Percentiles rank a stretch among this genome's conserved stretches.
These are phyloP conservation scores for Entomophthora muscae DNA, from an alignment of 371 early-diverging fungal genomes.

Conservation along the genomic window DNA sequence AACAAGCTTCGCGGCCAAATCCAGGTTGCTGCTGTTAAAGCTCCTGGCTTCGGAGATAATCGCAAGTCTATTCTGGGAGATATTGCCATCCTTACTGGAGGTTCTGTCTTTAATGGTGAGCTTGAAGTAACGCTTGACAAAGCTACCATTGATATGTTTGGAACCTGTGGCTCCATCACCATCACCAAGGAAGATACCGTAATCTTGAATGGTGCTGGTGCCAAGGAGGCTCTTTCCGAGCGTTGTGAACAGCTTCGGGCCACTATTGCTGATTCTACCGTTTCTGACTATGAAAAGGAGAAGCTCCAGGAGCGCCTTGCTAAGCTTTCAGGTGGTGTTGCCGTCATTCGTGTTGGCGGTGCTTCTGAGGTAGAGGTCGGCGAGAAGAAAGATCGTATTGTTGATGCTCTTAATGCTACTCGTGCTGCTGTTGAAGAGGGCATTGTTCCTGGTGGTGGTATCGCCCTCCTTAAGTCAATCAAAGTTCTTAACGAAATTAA, in stretches of 20 bases:
- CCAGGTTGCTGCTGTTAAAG: conserved; percentile 91
- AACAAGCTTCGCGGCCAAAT: conserved; percentile 97
- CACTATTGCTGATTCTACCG: conserved; percentile 55
- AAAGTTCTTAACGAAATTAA: conserved; percentile 54
- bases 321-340: conserved; percentile 93
- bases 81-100: conserved; percentile 86
- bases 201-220: conserved; percentile 76
- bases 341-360: conserved; percentile 95
- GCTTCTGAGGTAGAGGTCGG: conserved; percentile 95
- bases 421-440: conserved; percentile 98
- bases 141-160: conserved; percentile 76
- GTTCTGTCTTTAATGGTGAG: conserved; percentile 89
- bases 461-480: conserved; percentile 85
- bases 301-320: conserved; percentile 97
- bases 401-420: conserved; percentile 94
- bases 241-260: conserved; percentile 93
- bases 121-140: conserved; percentile 89
- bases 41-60: conserved; percentile 98
- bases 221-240: conserved; percentile 68
- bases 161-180: conserved; percentile 69
- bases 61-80: conserved; percentile 94
- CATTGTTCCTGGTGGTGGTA: conserved; percentile 95
- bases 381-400: conserved; percentile 98
- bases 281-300: conserved; percentile 93
- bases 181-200: conserved; percentile 97